Conservation (phyloP, 805 yeast species). For the Wickerhamiella parazyma region DNA sequence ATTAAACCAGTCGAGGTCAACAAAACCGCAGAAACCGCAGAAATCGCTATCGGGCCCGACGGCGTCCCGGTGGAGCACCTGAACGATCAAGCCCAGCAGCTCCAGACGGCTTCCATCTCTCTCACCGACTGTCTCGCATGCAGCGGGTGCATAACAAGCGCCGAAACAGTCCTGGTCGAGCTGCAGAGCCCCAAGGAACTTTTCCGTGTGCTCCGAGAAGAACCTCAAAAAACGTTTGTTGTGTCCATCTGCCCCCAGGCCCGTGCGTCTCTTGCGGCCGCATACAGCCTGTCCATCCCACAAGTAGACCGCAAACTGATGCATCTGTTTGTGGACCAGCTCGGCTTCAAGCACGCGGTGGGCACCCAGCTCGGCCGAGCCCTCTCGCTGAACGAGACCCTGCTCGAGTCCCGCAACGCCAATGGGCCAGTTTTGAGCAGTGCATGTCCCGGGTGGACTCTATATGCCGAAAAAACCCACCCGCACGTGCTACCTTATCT, state of each 20-base stretch:
- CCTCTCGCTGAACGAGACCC: slow-evolving; percentile 40
- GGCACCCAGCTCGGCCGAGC: slow-evolving; percentile 77
- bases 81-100: slow-evolving; percentile 28
- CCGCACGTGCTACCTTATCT: slow-evolving; percentile 63
- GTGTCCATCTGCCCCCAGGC: slow-evolving; percentile 78
- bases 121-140: slow-evolving; percentile 92
- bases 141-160: slow-evolving; percentile 91
- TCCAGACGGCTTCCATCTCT: slow-evolving; percentile 76
- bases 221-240: slow-evolving; percentile 37
- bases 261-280: slow-evolving; percentile 66
- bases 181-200: slow-evolving; percentile 80
- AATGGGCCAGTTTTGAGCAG: slow-evolving; percentile 47
- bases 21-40: slow-evolving; percentile 28
- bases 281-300: slow-evolving; percentile 39
- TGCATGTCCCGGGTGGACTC: slow-evolving; percentile 91
- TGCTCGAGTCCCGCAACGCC: slow-evolving; percentile 30
- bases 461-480: slow-evolving; percentile 92
- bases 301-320: slow-evolving; percentile 49
- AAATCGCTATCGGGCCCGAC: slow-evolving; percentile 43
- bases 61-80: slow-evolving; percentile 45
- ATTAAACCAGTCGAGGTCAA: slow-evolving; percentile 62
- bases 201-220: slow-evolving; percentile 39
- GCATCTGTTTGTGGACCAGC: slow-evolving; percentile 40
- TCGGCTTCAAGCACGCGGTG: slow-evolving; percentile 62
- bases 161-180: slow-evolving; percentile 87